phyloP scores from a whole-genome alignment of 768 basidiomycete species.

The Leccinum imitatum region DNA sequence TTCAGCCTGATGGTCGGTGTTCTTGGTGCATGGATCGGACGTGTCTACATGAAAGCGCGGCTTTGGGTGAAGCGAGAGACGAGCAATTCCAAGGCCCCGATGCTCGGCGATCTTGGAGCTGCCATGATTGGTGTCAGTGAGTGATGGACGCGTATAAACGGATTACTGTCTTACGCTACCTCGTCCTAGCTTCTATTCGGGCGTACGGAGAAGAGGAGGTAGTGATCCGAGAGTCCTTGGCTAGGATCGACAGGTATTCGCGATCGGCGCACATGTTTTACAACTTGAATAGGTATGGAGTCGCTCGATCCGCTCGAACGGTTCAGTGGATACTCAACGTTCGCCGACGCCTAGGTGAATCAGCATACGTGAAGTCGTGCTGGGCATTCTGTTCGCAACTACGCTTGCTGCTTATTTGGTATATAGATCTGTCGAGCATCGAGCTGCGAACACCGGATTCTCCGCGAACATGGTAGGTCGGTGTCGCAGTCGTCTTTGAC shows the following conservation, averaged over 20 bases:
- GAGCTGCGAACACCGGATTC: conserved; percentile 35
- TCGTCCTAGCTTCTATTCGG: conserved; percentile 2
- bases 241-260: conserved; percentile 49
- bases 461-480: conserved; percentile 43
- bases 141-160: not conserved
- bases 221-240: conserved; percentile 42
- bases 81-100: conserved; percentile 1
- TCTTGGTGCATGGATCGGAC: not conserved
- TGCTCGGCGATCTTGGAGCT: conserved; percentile 4
- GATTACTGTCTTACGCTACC: not conserved
- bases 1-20: not conserved
- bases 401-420: conserved; percentile 2
- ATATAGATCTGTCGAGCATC: conserved; percentile 3
- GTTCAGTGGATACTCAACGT: not conserved
- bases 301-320: not conserved
- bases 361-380: conserved; percentile 51
- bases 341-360: conserved; percentile 39
- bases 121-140: conserved; percentile 3
- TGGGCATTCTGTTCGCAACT: conserved; percentile 17
- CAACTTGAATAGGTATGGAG: conserved; percentile 43
- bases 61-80: conserved; percentile 5
- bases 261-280: conserved; percentile 43
- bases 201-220: conserved; percentile 47
- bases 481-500: not conserved
- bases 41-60: conserved; percentile 1